phyloP scores from a whole-genome alignment of 2,329 filamentous ascomycete genomes.

The Nemania serpens region DNA sequence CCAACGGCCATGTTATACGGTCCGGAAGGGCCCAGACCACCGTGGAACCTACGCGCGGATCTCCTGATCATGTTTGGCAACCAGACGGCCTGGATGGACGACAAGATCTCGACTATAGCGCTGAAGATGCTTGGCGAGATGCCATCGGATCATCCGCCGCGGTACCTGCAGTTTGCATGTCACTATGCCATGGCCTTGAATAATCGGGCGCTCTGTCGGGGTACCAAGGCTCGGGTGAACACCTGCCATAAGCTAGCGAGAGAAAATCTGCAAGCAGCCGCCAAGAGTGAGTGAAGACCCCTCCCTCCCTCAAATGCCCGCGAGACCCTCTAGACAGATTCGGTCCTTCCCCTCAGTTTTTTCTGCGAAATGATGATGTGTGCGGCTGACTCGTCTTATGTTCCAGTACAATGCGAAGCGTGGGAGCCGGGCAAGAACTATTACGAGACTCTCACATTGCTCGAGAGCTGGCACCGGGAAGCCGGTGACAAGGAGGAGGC shows the following conservation, averaged over 20 bases:
- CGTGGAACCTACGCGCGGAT: slow-evolving; percentile 35
- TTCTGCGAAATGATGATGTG: too few species aligned
- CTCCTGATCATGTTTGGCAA: slow-evolving; percentile 37
- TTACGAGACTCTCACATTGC: slow-evolving; percentile 34
- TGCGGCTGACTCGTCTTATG: slow-evolving; percentile 2
- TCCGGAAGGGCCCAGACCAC: slow-evolving; percentile 27
- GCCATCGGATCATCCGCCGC: slow-evolving; percentile 24
- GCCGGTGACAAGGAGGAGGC: slow-evolving; percentile 33
- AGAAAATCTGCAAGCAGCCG: slow-evolving; percentile 31
- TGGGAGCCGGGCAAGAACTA: slow-evolving; percentile 38
- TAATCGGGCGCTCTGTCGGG: slow-evolving; percentile 26
- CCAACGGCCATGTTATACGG: slow-evolving; percentile 32
- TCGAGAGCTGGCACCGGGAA: slow-evolving; percentile 36
- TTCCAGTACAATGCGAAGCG: slow-evolving; percentile 28
- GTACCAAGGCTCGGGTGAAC: slow-evolving; percentile 19
- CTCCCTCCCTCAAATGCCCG: not conserved
- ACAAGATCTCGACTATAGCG: slow-evolving; percentile 33
- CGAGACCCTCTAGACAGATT: not conserved
- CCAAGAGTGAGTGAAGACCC: slow-evolving; percentile 26
- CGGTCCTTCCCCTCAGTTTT: not conserved
- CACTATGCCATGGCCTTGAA: slow-evolving; percentile 33
- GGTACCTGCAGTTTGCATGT: slow-evolving; percentile 36
- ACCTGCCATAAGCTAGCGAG: slow-evolving; percentile 33
- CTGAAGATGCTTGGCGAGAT: slow-evolving; percentile 32
- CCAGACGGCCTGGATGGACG: slow-evolving; percentile 33